phyloP scores from a whole-genome alignment of 768 basidiomycete species.

The Agrocybe chaxingu region DNA sequence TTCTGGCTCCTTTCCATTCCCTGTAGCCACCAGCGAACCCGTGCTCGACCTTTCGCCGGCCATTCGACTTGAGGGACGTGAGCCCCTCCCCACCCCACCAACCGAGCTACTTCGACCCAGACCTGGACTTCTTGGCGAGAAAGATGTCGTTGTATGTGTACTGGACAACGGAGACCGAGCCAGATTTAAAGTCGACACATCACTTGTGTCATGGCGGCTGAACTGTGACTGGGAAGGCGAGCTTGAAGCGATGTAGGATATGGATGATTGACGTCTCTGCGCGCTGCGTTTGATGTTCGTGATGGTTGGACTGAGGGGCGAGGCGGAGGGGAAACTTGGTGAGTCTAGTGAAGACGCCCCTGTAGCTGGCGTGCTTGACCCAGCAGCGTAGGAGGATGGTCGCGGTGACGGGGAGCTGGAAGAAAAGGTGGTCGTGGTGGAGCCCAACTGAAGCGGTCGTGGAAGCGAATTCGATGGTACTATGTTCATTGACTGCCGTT shows the following conservation, averaged over 20 bases:
- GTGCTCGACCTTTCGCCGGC: constrained; percentile 12
- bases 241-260: constrained; percentile 43
- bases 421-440: constrained; percentile 13
- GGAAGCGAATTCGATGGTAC: constrained; percentile 26
- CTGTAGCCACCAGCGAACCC: constrained; percentile 22
- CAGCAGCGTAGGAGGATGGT: neutral
- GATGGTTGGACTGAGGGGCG: constrained; percentile 12
- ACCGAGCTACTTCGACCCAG: neutral
- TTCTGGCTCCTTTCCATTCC: constrained; percentile 7
- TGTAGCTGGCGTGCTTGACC: neutral
- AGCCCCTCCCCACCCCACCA: constrained; percentile 9
- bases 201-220: constrained; percentile 4
- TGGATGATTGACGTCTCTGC: constrained; percentile 50
- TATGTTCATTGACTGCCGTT: constrained; percentile 10
- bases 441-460: constrained; percentile 44
- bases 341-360: neutral
- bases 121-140: neutral
- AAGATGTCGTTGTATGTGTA: constrained; percentile 3
- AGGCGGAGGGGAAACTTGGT: neutral
- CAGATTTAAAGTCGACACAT: neutral
- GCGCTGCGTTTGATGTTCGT: constrained; percentile 11
- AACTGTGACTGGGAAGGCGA: constrained; percentile 6
- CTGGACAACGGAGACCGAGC: constrained; percentile 12
- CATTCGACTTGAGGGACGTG: constrained; percentile 10
- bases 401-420: constrained; percentile 7